Evolutionary conservation across 2,329 filamentous ascomycete species (phyloP).

Genomic region (Neonectria ditissima): DNA sequence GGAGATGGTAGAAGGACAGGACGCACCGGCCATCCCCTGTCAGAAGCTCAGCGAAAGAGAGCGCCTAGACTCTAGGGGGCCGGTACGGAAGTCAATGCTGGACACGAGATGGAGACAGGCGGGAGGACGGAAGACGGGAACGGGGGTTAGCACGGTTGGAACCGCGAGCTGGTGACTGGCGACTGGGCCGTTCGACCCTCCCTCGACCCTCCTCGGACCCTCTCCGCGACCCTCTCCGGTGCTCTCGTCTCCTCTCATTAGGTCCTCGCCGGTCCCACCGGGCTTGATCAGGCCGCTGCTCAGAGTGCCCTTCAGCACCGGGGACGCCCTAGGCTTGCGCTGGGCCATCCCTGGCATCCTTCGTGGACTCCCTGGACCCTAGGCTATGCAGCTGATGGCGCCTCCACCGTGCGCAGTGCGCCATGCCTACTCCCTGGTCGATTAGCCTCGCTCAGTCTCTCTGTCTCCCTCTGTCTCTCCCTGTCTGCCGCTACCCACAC

Average conservation of each 20-base stretch:
- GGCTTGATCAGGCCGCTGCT: constrained; percentile 22
- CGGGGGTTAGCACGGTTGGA: constrained; percentile 44
- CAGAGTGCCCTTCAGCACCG: constrained; percentile 31
- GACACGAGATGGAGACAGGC: constrained; percentile 43
- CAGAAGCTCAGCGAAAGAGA: constrained; percentile 5
- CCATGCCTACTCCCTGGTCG: constrained; percentile 16
- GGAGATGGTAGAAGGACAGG: too few relatives aligned
- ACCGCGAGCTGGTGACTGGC: constrained; percentile 37
- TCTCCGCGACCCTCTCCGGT: constrained; percentile 26
- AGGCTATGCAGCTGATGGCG: constrained; percentile 42
- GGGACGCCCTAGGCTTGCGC: constrained; percentile 28
- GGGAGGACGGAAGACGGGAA: constrained; percentile 45
- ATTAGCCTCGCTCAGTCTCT: not conserved
- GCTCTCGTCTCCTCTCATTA: constrained; percentile 20
- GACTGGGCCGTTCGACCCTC: constrained; percentile 18
- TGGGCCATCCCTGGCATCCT: constrained; percentile 31
- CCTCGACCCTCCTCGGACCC: constrained; percentile 25
- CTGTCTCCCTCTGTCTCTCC: constrained; percentile 11
- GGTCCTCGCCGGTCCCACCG: constrained; percentile 28
- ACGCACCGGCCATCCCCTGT: constrained; percentile 6
- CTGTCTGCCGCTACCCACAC: constrained; percentile 41
- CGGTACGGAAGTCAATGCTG: constrained; percentile 19
- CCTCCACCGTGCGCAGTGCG: constrained; percentile 31
- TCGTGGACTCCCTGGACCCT: not conserved
- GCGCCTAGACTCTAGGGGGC: not conserved